Conservation (phyloP, 2,329 filamentous ascomycete genomes). For the Emergomyces orientalis region DNA sequence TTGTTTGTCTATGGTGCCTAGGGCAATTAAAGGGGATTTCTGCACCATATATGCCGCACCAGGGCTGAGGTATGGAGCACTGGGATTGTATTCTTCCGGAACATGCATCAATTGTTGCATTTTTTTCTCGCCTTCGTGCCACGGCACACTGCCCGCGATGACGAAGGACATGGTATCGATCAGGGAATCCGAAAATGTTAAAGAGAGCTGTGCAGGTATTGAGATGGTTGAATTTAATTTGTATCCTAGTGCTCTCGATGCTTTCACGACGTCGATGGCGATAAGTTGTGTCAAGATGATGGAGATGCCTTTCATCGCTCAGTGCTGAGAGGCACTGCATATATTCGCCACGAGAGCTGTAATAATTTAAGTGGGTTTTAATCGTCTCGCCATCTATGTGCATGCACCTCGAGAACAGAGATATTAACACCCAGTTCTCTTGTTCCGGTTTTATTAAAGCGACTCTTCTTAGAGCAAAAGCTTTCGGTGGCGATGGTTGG, state of each 20-base stretch:
- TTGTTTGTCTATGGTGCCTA: constrained; percentile 60
- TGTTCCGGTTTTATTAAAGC: background rate
- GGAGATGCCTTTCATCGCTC: background rate
- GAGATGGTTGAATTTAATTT: background rate
- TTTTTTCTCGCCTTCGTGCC: constrained; percentile 57
- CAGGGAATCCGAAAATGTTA: background rate
- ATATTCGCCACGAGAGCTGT: background rate
- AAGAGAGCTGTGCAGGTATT: background rate
- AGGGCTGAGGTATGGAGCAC: constrained; percentile 51
- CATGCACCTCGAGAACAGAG: background rate
- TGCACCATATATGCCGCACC: constrained; percentile 53
- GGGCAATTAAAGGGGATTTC: constrained; percentile 57
- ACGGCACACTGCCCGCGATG: constrained; percentile 29
- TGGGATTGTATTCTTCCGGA: constrained; percentile 56
- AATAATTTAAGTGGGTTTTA: background rate
- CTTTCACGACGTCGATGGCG: background rate
- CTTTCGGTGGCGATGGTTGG: background rate
- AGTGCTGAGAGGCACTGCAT: background rate
- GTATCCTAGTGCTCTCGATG: background rate
- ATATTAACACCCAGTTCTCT: background rate
- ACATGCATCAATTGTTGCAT: constrained; percentile 56
- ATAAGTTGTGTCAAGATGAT: background rate
- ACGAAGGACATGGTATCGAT: constrained; percentile 18
- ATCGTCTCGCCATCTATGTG: background rate
- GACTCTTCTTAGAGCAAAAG: background rate